Base-by-base conservation (phyloP, 306 rosid genomes). In the Casuarina glauca region DNA sequence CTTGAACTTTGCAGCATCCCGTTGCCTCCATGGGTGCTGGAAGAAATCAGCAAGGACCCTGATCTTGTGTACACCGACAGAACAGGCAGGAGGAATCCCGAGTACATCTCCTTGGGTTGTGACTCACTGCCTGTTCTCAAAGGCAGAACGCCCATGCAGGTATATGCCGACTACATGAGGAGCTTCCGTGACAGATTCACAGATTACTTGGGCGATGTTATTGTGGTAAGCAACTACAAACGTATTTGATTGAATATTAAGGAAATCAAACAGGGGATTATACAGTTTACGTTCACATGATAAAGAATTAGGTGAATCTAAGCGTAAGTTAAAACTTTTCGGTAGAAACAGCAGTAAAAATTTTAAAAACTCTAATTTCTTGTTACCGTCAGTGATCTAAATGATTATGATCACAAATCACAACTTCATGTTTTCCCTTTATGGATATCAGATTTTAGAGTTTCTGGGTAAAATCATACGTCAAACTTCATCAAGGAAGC, bases 121-220 rank as follows among this genome's bases (percentile, higher is more conserved):
- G 97, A 94, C 80, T 86, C 92, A 36, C 16, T 90, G 77, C 97
- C 97, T 15, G 95, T 94, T 76, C 90, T 94, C 4, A 32, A 73
- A 72, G 98, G 98, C 82, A 87, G 98, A 85, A 90, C 97, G 0
- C 98, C 98, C 2, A 58, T 94, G 66, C 98, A 94, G 78, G 97
- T 89, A 26, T 94, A 94, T 83, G 51, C 88, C 1, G 97, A 94
- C 83, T 94, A 73, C 84, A 94, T 94, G 98, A 90, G 94, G 82
- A 92, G 95, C 87, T 94, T 94, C 79, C 90, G 85, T 6, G 92
- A 92, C 69, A 88, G 90, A 81, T 94, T 92, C 80, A 75, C 58
- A 52, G 87, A 90, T 45, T 86, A 79, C 85, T 78, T 94, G 85
- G 98, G 95, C 70, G 64, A 55, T 15, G 97, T 88, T 78, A 84